These are phyloP conservation scores for Rhizophagus prolifer DNA, from an alignment of 192 early-diverging fungal species.

Conservation along the genomic window DNA sequence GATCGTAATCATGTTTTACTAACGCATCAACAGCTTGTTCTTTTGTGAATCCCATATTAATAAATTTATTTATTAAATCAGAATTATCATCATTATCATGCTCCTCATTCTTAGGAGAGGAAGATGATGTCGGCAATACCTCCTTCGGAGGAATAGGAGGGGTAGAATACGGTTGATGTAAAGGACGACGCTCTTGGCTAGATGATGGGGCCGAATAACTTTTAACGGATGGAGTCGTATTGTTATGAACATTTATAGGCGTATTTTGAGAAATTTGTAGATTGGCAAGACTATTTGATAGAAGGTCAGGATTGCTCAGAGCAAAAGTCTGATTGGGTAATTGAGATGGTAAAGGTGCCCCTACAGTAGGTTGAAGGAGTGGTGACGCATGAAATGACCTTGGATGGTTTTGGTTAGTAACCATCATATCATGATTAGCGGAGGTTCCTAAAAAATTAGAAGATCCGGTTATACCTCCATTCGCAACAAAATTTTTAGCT, in stretches of 20 bases:
- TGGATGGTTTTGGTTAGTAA: not conserved
- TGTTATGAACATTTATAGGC: conserved; percentile 1
- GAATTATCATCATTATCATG: conserved; percentile 5
- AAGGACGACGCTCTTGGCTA: not conserved
- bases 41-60: conserved; percentile 72
- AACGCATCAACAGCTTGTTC: conserved; percentile 68
- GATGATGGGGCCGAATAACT: not conserved
- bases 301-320: conserved; percentile 3
- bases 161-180: not conserved
- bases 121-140: not conserved
- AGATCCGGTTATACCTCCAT: not conserved
- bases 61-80: conserved; percentile 48
- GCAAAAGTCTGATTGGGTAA: not conserved
- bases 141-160: conserved; percentile 15
- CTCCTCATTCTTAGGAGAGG: conserved; percentile 9
- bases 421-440: not conserved
- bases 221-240: not conserved
- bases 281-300: not conserved
- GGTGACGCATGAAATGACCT: not conserved
- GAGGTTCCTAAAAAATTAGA: not conserved
- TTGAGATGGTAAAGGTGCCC: not conserved
- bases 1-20: conserved; percentile 69
- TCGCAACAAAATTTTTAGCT: not conserved
- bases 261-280: not conserved
- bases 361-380: conserved; percentile 1